Evolutionary conservation across 2,329 filamentous ascomycete genomes (phyloP).

Genomic region (Teratosphaeria epicoccoides): DNA sequence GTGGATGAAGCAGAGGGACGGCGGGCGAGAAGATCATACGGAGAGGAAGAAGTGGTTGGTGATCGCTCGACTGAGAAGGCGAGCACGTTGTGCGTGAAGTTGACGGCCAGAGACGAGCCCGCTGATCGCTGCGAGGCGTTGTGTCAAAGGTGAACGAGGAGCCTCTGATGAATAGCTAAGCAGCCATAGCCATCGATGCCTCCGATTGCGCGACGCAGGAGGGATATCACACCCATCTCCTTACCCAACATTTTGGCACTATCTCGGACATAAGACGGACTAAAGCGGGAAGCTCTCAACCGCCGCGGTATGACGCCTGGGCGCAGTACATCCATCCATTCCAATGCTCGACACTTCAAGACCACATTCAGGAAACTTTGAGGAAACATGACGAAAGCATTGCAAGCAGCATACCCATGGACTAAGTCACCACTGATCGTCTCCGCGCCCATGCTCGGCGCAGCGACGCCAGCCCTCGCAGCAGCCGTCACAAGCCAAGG

Average conservation of each 20-base stretch:
- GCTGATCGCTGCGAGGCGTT: too few relatives aligned
- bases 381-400: conserved; percentile 2
- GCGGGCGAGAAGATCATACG: conserved; percentile 50
- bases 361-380: background rate
- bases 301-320: background rate
- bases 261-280: background rate
- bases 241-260: too few relatives aligned
- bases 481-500: conserved; percentile 48
- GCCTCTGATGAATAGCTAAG: too few relatives aligned
- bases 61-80: conserved; percentile 27
- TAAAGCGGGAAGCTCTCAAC: background rate
- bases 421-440: conserved; percentile 46
- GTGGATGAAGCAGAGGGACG: conserved; percentile 51
- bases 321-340: background rate
- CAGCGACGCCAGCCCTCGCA: conserved; percentile 37
- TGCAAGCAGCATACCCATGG: conserved; percentile 46
- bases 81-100: too few relatives aligned
- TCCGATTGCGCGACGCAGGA: too few relatives aligned
- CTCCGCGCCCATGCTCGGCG: conserved; percentile 53
- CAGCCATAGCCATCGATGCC: too few relatives aligned
- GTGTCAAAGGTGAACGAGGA: too few relatives aligned
- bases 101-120: too few relatives aligned
- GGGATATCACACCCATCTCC: too few relatives aligned
- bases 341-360: background rate
- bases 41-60: conserved; percentile 62